Evolutionary conservation across 345 rosid genomes (phyloP).

Genomic region (Alliaria petiolata): DNA sequence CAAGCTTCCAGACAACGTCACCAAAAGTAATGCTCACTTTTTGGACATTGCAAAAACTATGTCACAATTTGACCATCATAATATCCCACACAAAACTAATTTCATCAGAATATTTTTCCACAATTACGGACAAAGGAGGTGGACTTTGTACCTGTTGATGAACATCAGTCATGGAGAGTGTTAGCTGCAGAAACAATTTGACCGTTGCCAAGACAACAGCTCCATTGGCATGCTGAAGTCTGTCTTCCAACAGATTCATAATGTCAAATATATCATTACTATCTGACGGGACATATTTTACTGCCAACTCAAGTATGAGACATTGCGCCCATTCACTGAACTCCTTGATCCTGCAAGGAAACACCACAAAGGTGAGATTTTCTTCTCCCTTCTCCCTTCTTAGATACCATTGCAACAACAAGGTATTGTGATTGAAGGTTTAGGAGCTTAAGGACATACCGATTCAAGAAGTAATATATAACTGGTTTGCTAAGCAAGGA

Average conservation of each 20-base stretch:
- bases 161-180: conserved; percentile 92
- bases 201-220: conserved; percentile 93
- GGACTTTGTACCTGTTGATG: conserved; percentile 78
- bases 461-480: conserved; percentile 67
- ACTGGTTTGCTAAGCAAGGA: conserved; percentile 73
- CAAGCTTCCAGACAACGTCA: not conserved
- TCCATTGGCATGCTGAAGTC: conserved; percentile 99
- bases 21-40: not conserved
- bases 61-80: not conserved
- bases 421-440: conserved; percentile 1
- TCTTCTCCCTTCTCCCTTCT: not conserved
- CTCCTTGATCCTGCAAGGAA: conserved; percentile 74
- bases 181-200: conserved; percentile 83
- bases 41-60: not conserved
- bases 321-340: conserved; percentile 99
- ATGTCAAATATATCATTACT: conserved; percentile 90
- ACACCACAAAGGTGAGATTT: not conserved
- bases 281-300: conserved; percentile 84
- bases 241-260: conserved; percentile 98
- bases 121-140: conserved; percentile 4
- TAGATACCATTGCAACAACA: not conserved
- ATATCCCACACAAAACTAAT: not conserved
- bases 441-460: conserved; percentile 42
- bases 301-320: conserved; percentile 84
- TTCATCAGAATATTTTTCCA: not conserved